Percentiles rank a stretch among this genome's conserved stretches.
These are phyloP conservation scores for Aspergillus conjunctus DNA, from an alignment of 495 filamentous ascomycete genomes.

Conservation along the genomic window DNA sequence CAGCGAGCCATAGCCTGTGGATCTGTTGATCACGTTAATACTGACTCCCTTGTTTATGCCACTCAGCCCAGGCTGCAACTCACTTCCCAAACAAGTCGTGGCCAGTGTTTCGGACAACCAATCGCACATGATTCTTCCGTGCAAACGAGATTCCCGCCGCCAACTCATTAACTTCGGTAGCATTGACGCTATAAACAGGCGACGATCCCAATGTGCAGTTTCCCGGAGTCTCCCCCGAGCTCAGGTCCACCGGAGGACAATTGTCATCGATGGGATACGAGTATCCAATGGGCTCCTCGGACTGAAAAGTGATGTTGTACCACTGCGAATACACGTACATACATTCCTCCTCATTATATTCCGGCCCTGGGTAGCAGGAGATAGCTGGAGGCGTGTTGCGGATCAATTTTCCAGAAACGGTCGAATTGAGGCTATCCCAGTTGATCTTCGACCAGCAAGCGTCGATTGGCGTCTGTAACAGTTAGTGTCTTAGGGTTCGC, in stretches of 20 bases:
- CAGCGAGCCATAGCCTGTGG: slow-evolving; percentile 38
- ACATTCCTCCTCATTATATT: slow-evolving; percentile 32
- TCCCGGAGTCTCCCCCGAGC: slow-evolving; percentile 37
- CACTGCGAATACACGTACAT: slow-evolving; percentile 30
- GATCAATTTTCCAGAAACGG: slow-evolving; percentile 54
- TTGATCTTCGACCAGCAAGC: slow-evolving; percentile 41
- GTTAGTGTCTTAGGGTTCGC: not conserved
- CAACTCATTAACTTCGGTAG: slow-evolving; percentile 29
- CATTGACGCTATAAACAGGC: slow-evolving; percentile 37
- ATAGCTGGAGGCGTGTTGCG: slow-evolving; percentile 53
- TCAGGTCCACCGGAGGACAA: slow-evolving; percentile 34
- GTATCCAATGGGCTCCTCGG: slow-evolving; percentile 32
- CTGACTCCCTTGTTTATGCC: slow-evolving; percentile 16
- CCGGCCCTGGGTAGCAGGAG: slow-evolving; percentile 52
- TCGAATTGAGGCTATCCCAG: slow-evolving; percentile 48
- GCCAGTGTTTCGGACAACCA: slow-evolving; percentile 64
- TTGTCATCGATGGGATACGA: slow-evolving; percentile 32
- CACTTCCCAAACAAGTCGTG: slow-evolving; percentile 46
- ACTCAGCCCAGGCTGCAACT: slow-evolving; percentile 39
- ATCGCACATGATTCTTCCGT: slow-evolving; percentile 52
- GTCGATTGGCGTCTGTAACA: slow-evolving; percentile 34
- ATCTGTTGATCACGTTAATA: slow-evolving; percentile 33
- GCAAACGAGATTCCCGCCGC: slow-evolving; percentile 49
- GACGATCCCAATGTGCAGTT: slow-evolving; percentile 23
- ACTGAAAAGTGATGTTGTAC: slow-evolving; percentile 32